Evolutionary conservation across 1,139 yeast genomes (phyloP).

Genomic region (Suhomyces anneliseae): DNA sequence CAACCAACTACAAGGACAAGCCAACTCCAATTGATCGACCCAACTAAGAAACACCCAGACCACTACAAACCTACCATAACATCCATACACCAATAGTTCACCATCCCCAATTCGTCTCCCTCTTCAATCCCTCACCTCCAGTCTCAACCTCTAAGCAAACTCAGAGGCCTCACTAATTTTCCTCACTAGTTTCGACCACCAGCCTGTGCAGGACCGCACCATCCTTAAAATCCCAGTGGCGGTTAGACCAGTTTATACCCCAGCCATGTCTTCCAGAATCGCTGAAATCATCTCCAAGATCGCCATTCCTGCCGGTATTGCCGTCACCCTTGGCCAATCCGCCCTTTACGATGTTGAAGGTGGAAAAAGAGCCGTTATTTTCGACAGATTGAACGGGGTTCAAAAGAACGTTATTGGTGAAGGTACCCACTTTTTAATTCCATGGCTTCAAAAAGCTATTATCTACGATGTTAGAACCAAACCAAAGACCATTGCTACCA

Average conservation of each 20-base stretch:
- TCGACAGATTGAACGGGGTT: constrained; percentile 90
- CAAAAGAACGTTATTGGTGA: constrained; percentile 86
- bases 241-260: not conserved
- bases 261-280: constrained; percentile 38
- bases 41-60: too few species aligned
- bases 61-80: too few species aligned
- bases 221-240: constrained; percentile 10
- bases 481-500: constrained; percentile 91
- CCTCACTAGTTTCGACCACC: not conserved
- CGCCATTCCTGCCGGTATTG: constrained; percentile 71
- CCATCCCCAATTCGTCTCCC: not conserved
- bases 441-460: constrained; percentile 94
- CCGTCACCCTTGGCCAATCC: constrained; percentile 64
- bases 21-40: too few species aligned
- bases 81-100: too few species aligned
- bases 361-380: constrained; percentile 92
- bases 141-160: not conserved
- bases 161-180: not conserved
- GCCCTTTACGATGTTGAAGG: constrained; percentile 93
- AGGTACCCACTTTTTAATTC: constrained; percentile 93
- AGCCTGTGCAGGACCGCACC: not conserved
- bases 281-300: constrained; percentile 45
- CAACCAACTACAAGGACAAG: too few species aligned
- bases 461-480: constrained; percentile 86
- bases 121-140: not conserved